Conservation (phyloP, 2,329 filamentous ascomycete genomes). For the Didymellaceae sp. region DNA sequence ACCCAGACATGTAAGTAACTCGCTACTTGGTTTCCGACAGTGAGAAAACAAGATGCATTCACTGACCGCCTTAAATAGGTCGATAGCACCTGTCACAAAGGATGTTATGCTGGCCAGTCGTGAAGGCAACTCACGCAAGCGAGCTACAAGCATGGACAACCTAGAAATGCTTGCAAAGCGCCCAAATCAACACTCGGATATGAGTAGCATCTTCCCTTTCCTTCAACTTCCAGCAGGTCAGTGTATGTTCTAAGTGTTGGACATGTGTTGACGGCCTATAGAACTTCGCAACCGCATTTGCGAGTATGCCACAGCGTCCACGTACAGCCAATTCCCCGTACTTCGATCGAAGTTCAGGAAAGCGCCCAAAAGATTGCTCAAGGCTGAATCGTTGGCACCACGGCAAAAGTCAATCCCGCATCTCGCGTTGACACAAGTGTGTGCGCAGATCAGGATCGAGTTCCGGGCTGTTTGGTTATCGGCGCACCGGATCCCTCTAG, state of each 20-base stretch:
- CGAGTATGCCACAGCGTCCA: constrained; percentile 19
- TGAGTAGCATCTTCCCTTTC: constrained; percentile 19
- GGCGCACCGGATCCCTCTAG: constrained; percentile 27
- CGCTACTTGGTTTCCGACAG: no score
- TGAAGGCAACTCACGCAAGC: no score
- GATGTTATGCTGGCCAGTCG: no score
- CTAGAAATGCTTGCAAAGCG: not conserved
- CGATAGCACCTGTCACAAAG: not conserved
- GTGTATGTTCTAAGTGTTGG: not conserved
- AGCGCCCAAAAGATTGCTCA: not conserved
- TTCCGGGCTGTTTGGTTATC: constrained; percentile 37
- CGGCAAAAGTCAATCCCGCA: constrained; percentile 21
- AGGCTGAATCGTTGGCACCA: no score
- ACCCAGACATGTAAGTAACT: constrained; percentile 10
- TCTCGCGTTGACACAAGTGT: constrained; percentile 30
- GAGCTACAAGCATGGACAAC: no score
- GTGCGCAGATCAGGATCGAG: constrained; percentile 30
- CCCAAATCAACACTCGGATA: constrained; percentile 1
- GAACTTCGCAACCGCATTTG: constrained; percentile 39
- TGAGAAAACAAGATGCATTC: no score
- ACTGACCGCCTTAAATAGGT: no score
- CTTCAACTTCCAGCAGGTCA: constrained; percentile 33
- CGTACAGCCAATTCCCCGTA: constrained; percentile 22
- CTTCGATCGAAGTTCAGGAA: constrained; percentile 6
- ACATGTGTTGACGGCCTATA: constrained; percentile 15